Percentiles rank a stretch among this genome's conserved stretches.
phyloP scores from a whole-genome alignment of 352 stramenopile genomes.

The Phytopythium montanum region DNA sequence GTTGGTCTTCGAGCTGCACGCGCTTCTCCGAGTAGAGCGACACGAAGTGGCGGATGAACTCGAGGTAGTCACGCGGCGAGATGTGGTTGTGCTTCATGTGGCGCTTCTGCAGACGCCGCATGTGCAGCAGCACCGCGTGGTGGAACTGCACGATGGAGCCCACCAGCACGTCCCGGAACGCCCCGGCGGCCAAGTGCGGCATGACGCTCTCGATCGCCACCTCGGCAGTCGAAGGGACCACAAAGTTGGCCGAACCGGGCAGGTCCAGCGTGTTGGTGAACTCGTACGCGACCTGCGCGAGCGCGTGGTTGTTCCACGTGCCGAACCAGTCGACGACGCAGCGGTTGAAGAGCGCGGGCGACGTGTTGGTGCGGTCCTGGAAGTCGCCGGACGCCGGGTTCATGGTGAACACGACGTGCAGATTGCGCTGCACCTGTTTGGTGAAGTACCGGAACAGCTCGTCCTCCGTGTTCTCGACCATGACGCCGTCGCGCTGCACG shows the following conservation, averaged over 20 bases:
- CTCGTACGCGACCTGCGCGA: conserved; percentile 98
- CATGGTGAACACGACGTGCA: conserved; percentile 99
- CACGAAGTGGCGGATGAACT: conserved; percentile 92
- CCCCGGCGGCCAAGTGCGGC: conserved; percentile 60
- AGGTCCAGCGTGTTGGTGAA: conserved; percentile 96
- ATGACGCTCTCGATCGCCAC: conserved; percentile 53
- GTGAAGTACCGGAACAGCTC: conserved; percentile 98
- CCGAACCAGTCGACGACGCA: conserved; percentile 99
- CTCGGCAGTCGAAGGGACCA: conserved; percentile 40
- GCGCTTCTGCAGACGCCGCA: conserved; percentile 83
- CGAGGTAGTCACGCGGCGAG: conserved; percentile 90
- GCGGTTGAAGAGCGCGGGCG: conserved; percentile 99
- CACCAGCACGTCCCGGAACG: conserved; percentile 78
- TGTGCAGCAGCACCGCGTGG: conserved; percentile 78
- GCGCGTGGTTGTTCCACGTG: conserved; percentile 96
- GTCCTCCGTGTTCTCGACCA: conserved; percentile 92
- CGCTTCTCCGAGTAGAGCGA: conserved; percentile 90
- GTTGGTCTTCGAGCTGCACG: conserved; percentile 92
- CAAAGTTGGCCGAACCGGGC: conserved; percentile 81
- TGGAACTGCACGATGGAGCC: conserved; percentile 88
- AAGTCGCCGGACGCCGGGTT: conserved; percentile 98
- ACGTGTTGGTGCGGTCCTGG: conserved; percentile 97
- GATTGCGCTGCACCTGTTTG: conserved; percentile 96
- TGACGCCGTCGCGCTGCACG: conserved; percentile 87
- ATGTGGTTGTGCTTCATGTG: conserved; percentile 89